phyloP scores from a whole-genome alignment of 2,329 filamentous ascomycete genomes.

The Rhexocercosporidium sp. region DNA sequence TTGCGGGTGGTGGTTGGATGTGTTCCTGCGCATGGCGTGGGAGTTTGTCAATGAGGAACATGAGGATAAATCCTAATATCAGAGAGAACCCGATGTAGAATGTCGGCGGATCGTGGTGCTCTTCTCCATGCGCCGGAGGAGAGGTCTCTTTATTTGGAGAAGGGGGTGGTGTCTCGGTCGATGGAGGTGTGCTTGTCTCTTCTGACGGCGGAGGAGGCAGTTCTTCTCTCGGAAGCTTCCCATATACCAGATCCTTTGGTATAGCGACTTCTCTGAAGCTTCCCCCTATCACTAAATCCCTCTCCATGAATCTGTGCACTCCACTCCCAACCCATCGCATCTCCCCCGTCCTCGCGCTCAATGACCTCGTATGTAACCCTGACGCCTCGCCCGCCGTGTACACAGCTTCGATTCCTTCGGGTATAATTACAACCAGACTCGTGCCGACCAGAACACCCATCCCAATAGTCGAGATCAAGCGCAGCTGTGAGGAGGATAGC shows the following conservation, averaged over 20 bases:
- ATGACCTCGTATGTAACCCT: conserved; percentile 34
- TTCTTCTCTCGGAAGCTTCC: conserved; percentile 4
- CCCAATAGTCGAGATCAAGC: conserved; percentile 88
- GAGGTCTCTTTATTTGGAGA: not conserved
- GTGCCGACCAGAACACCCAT: conserved; percentile 95
- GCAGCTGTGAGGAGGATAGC: conserved; percentile 83
- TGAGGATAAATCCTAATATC: conserved; percentile 87
- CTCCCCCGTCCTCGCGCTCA: conserved; percentile 21
- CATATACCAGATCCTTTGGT: conserved; percentile 5
- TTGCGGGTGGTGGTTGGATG: conserved; percentile 67
- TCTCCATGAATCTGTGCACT: conserved; percentile 28
- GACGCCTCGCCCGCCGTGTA: conserved; percentile 59
- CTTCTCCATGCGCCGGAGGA: conserved; percentile 44
- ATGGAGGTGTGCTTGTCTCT: conserved; percentile 9
- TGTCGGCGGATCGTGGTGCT: conserved; percentile 60
- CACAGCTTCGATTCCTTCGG: conserved; percentile 91
- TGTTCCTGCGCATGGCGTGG: conserved; percentile 74
- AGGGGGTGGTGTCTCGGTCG: conserved; percentile 3
- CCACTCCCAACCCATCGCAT: conserved; percentile 32
- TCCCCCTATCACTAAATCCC: conserved; percentile 8
- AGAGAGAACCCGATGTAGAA: conserved; percentile 87
- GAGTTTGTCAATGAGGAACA: conserved; percentile 93
- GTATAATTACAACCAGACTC: conserved; percentile 95
- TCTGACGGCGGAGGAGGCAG: not conserved
- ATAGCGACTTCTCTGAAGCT: not conserved